Evolutionary conservation across 1,284 basidiomycete species (phyloP).

Genomic region (Apiotrichum sp.): DNA sequence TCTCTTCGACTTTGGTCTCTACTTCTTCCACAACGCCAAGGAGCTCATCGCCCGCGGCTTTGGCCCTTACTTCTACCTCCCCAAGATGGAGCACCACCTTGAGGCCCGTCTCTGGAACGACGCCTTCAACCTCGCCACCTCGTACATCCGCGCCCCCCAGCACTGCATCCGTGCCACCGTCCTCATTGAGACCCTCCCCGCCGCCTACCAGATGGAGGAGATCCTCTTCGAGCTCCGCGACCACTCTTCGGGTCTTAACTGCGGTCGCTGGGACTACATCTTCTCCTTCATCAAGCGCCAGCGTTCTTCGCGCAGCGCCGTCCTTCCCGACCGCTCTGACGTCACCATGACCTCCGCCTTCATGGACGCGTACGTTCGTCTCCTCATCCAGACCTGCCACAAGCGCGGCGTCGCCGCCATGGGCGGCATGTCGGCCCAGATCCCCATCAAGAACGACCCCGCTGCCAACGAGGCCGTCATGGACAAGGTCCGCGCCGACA

Average conservation of each 20-base stretch:
- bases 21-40: conserved; percentile 95
- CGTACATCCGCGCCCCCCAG: conserved; percentile 77
- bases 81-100: conserved; percentile 99
- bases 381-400: conserved; percentile 98
- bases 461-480: conserved; percentile 93
- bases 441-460: conserved; percentile 94
- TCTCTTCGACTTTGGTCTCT: conserved; percentile 95
- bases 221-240: conserved; percentile 94
- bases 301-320: conserved; percentile 55
- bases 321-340: conserved; percentile 90
- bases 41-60: conserved; percentile 78
- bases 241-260: conserved; percentile 95
- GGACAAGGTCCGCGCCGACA: conserved; percentile 94
- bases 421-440: conserved; percentile 98
- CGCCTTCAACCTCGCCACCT: conserved; percentile 89
- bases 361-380: conserved; percentile 95
- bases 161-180: conserved; percentile 90
- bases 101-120: conserved; percentile 96
- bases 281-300: conserved; percentile 95
- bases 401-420: conserved; percentile 91
- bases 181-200: conserved; percentile 93
- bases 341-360: conserved; percentile 98
- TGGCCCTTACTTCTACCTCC: conserved; percentile 99
- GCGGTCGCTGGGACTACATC: conserved; percentile 98
- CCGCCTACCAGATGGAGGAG: conserved; percentile 99